phyloP scores from a whole-genome alignment of 2,329 filamentous ascomycete genomes.

The Akanthomyces dipterigenus region DNA sequence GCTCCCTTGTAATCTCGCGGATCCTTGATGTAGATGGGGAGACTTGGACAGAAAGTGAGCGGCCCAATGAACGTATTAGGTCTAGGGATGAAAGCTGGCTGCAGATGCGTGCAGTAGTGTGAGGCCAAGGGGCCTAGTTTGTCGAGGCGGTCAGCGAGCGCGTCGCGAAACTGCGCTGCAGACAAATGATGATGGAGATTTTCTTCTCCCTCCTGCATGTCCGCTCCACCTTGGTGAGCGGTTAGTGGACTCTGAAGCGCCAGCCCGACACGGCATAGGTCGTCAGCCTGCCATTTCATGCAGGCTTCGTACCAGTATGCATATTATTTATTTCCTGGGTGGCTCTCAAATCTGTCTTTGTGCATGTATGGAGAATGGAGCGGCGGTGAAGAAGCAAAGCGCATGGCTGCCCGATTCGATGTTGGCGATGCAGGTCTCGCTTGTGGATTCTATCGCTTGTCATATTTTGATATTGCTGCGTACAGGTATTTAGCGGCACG shows the following conservation, averaged over 20 bases:
- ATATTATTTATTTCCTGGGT: slow-evolving; percentile 1
- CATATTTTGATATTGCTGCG: neutral
- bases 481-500: neutral
- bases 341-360: neutral
- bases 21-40: neutral
- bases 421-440: slow-evolving; percentile 7
- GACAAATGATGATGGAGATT: neutral
- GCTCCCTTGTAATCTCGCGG: neutral
- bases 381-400: slow-evolving; percentile 3
- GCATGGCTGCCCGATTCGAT: slow-evolving; percentile 11
- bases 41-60: neutral
- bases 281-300: neutral
- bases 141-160: slow-evolving; percentile 6
- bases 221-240: slow-evolving; percentile 2
- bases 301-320: neutral
- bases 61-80: neutral
- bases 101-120: slow-evolving; percentile 8
- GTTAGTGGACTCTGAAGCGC: neutral
- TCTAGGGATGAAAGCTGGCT: neutral
- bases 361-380: slow-evolving; percentile 4
- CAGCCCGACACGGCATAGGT: neutral
- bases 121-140: neutral
- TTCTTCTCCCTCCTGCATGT: neutral
- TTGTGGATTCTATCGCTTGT: slow-evolving; percentile 4
- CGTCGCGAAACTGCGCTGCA: neutral